These are phyloP conservation scores for Amylocystis lapponica DNA, from an alignment of 768 basidiomycete genomes.

Conservation along the genomic window DNA sequence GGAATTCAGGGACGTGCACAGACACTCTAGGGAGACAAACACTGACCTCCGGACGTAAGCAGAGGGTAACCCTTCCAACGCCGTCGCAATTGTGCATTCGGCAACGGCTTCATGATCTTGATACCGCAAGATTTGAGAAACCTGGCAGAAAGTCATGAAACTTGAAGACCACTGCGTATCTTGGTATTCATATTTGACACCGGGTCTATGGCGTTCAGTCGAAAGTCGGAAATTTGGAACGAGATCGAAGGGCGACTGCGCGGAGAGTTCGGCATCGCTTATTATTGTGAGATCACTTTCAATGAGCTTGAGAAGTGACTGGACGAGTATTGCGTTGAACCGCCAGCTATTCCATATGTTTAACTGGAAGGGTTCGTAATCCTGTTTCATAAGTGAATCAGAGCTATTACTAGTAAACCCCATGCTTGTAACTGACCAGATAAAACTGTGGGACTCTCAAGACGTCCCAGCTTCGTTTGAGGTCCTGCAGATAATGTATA, in stretches of 20 bases:
- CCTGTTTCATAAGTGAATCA: too few relatives aligned
- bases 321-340: too few relatives aligned
- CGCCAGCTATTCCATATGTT: too few relatives aligned
- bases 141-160: not conserved
- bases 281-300: not conserved
- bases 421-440: too few relatives aligned
- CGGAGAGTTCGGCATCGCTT: not conserved
- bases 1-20: not conserved
- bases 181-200: not conserved
- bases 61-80: not conserved
- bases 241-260: not conserved
- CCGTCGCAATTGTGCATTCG: not conserved
- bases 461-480: too few relatives aligned
- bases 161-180: not conserved
- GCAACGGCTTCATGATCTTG: too few relatives aligned
- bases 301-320: conserved; percentile 6
- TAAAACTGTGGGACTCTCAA: too few relatives aligned
- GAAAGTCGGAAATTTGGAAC: not conserved
- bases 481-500: too few relatives aligned
- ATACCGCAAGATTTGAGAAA: not conserved
- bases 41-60: not conserved
- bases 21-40: not conserved
- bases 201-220: not conserved
- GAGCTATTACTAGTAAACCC: too few relatives aligned
- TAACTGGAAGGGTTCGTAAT: too few relatives aligned